Conservation (phyloP, 2,329 filamentous ascomycete species). For the Byssochlamys sp. region DNA sequence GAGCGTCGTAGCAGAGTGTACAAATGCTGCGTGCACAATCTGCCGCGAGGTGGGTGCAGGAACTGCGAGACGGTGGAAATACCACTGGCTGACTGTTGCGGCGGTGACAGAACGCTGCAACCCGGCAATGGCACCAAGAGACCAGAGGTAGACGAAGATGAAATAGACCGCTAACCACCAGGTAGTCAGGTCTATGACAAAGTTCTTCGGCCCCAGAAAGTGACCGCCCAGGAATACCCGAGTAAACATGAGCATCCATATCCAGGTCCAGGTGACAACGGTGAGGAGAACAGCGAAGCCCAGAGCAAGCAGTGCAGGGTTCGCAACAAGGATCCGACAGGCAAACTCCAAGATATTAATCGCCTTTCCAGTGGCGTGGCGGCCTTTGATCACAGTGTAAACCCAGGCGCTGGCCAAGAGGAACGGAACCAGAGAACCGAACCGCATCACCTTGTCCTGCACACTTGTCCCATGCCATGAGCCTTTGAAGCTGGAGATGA, state of each 20-base stretch:
- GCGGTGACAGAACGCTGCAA: slow-evolving; percentile 85
- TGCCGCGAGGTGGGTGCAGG: slow-evolving; percentile 68
- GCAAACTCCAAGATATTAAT: slow-evolving; percentile 87
- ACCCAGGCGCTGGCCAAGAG: slow-evolving; percentile 67
- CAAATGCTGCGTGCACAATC: slow-evolving; percentile 72
- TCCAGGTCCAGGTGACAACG: slow-evolving; percentile 84
- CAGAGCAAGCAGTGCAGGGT: slow-evolving; percentile 71
- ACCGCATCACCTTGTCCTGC: slow-evolving; percentile 86
- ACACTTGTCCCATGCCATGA: slow-evolving; percentile 61
- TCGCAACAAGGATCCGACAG: slow-evolving; percentile 74
- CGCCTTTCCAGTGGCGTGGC: slow-evolving; percentile 70
- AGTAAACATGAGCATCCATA: slow-evolving; percentile 94
- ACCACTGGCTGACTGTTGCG: slow-evolving; percentile 96
- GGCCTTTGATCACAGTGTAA: slow-evolving; percentile 70
- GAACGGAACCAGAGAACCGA: slow-evolving; percentile 68
- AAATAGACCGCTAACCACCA: slow-evolving; percentile 96
- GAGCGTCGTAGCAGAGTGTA: slow-evolving; percentile 72
- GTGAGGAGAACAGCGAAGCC: slow-evolving; percentile 66
- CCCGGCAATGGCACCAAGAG: slow-evolving; percentile 73
- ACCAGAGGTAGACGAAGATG: slow-evolving; percentile 92
- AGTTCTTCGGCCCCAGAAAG: slow-evolving; percentile 53
- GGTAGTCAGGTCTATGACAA: slow-evolving; percentile 75
- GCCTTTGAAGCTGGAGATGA: slow-evolving; percentile 80
- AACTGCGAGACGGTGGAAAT: slow-evolving; percentile 82
- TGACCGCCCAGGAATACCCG: slow-evolving; percentile 89